Base-by-base conservation (phyloP, 176 grass and related monocot genomes). In the Puya raimondii region DNA sequence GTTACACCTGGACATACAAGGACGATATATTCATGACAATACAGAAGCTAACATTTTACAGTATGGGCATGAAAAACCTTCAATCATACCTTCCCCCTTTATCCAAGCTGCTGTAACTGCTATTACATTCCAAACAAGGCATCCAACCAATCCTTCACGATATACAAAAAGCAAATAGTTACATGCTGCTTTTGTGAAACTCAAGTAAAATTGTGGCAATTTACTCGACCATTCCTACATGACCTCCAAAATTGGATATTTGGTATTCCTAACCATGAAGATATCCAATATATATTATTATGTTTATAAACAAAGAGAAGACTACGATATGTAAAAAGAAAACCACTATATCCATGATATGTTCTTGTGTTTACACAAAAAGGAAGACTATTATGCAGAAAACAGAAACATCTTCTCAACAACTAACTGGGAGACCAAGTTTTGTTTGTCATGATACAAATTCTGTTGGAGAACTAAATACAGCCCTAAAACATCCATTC, bases 101-200 rank as follows among this genome's bases (percentile, higher is more conserved):
- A 84, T 76, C 88, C 88, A 91, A 51, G 88, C 88, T 51, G 79
- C 76, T 9, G 79, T 71, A 64, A 82, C 76, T 68, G 81, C 86
- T 56, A 87, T 25, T 27, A 91, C 76, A 68, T 91, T 91, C 88
- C 88, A 91, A 77, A 85, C 84, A 1, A 91, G 69, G 75, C 81
- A 91, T 7, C 69, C 2, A 23, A 81, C 47, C 76, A 91, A 74
- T 69, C 85, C 88, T 91, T 12, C 21, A 48, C 64, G 58, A 61
- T 0, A 76, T 9, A 21, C 63, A 70, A 42, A 51, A 22, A 68
- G 13, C 2, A 14, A 65, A 56, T 17, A 49, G n/a, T 15, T 69
- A 64, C 64, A 3, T 1, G 0, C 25, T 70, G 47, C 50, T 13
- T 1, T 42, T 25, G 12, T n/a, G 23, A 69, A 33, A 63, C 49